Percentiles rank a stretch among this genome's conserved stretches.
These are phyloP conservation scores for Penicillium verrucosum DNA, from an alignment of 2,329 filamentous ascomycete species.

Conservation along the genomic window DNA sequence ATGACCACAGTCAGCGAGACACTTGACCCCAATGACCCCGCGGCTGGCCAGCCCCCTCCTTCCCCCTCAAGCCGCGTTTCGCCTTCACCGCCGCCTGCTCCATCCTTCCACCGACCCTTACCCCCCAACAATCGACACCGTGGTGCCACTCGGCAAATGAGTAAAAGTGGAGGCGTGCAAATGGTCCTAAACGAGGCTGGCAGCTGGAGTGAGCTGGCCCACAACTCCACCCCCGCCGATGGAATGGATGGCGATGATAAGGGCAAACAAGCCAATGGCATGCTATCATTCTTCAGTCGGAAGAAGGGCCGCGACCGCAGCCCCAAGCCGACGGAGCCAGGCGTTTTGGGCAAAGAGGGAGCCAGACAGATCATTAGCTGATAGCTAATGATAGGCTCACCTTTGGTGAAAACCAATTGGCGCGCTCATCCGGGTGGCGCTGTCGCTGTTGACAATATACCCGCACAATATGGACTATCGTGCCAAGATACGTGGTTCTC, in stretches of 20 bases:
- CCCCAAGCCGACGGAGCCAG: conserved; percentile 89
- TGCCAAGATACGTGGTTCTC: background rate
- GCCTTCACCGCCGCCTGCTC: conserved; percentile 27
- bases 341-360: conserved; percentile 91
- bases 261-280: conserved; percentile 59
- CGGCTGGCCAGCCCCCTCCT: conserved; percentile 21
- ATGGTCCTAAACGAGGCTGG: conserved; percentile 85
- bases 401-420: background rate
- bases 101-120: conserved; percentile 42
- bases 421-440: background rate
- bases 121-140: conserved; percentile 47
- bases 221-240: conserved; percentile 68
- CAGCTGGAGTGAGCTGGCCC: conserved; percentile 87
- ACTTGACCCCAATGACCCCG: conserved; percentile 26
- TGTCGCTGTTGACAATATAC: background rate
- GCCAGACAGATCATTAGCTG: conserved; percentile 76
- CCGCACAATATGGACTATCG: background rate
- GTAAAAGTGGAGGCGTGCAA: conserved; percentile 79
- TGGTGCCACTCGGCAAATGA: conserved; percentile 67
- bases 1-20: conserved; percentile 29
- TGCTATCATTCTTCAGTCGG: conserved; percentile 83
- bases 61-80: conserved; percentile 28
- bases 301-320: conserved; percentile 89
- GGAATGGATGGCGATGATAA: conserved; percentile 47
- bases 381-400: conserved; percentile 10